phyloP scores from a whole-genome alignment of 352 stramenopile genomes.

The Thraustochytrium sp. region DNA sequence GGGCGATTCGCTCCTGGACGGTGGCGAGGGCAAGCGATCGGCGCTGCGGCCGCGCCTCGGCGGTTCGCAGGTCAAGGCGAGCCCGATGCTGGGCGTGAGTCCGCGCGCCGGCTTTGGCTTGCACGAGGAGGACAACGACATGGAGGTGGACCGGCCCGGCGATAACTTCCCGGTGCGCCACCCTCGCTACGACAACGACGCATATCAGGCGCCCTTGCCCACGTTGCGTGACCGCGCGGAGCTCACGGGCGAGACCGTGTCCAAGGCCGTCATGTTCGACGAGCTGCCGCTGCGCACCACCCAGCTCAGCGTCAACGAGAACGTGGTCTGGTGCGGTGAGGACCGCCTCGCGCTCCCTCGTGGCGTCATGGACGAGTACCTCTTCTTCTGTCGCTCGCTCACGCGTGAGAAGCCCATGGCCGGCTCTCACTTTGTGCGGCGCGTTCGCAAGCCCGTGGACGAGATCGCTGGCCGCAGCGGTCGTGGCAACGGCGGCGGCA shows the following conservation, averaged over 20 bases:
- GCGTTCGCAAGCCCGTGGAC: neutral
- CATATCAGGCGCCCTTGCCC: constrained; percentile 20
- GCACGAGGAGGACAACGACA: neutral
- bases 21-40: neutral
- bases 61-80: neutral
- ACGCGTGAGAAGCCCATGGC: neutral
- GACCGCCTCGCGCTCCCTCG: neutral
- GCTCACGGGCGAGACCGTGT: neutral
- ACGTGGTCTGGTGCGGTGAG: neutral
- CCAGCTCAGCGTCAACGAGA: neutral
- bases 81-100: neutral
- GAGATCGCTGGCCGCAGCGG: neutral
- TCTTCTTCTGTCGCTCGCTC: constrained; percentile 27
- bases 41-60: neutral
- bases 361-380: neutral
- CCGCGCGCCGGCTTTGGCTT: neutral
- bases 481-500: neutral
- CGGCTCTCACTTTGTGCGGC: constrained; percentile 2
- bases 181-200: constrained; percentile 21
- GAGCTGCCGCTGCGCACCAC: neutral
- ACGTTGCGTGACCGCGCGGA: neutral
- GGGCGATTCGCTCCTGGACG: neutral
- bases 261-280: neutral
- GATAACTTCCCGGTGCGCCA: neutral
- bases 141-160: constrained; percentile 3